Evolutionary conservation across 192 early-diverging fungal species (phyloP).

Genomic region (Backusella australiensis): DNA sequence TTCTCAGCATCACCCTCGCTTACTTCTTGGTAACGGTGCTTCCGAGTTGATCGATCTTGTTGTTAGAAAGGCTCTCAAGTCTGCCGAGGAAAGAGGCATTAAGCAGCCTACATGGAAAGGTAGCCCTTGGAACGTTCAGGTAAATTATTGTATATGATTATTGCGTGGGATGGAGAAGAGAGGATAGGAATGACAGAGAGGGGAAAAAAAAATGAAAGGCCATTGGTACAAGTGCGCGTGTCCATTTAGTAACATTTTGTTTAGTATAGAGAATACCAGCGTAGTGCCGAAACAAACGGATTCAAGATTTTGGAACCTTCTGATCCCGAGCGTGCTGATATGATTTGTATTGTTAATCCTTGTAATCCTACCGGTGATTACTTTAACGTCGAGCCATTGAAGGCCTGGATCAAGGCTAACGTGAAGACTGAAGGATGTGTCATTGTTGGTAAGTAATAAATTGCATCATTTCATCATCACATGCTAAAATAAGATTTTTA

Average conservation of each 20-base stretch:
- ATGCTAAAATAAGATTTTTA: constrained; percentile 21
- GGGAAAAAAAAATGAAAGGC: neutral
- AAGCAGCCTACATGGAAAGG: constrained; percentile 80
- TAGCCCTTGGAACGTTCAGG: constrained; percentile 76
- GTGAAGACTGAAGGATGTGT: constrained; percentile 76
- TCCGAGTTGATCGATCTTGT: constrained; percentile 90
- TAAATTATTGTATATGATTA: constrained; percentile 14
- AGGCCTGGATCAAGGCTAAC: constrained; percentile 74
- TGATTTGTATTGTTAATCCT: constrained; percentile 88
- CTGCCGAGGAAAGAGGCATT: constrained; percentile 4
- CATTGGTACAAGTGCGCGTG: neutral
- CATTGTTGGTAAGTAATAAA: constrained; percentile 63
- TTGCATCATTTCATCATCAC: neutral
- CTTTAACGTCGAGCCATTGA: constrained; percentile 67
- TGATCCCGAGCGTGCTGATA: constrained; percentile 57
- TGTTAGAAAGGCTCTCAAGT: constrained; percentile 59
- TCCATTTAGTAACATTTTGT: neutral
- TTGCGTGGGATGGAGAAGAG: neutral
- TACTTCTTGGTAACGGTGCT: constrained; percentile 87
- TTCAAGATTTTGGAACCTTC: constrained; percentile 61
- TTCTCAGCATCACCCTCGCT: constrained; percentile 53
- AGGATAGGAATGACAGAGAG: neutral
- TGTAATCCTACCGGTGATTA: constrained; percentile 92
- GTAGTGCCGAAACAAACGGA: constrained; percentile 76
- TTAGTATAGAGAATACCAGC: constrained; percentile 89